Percentiles rank a stretch among this genome's conserved stretches.
These are phyloP conservation scores for Fraxinus velutina DNA, from an alignment of 305 asterid genomes.

Conservation along the genomic window DNA sequence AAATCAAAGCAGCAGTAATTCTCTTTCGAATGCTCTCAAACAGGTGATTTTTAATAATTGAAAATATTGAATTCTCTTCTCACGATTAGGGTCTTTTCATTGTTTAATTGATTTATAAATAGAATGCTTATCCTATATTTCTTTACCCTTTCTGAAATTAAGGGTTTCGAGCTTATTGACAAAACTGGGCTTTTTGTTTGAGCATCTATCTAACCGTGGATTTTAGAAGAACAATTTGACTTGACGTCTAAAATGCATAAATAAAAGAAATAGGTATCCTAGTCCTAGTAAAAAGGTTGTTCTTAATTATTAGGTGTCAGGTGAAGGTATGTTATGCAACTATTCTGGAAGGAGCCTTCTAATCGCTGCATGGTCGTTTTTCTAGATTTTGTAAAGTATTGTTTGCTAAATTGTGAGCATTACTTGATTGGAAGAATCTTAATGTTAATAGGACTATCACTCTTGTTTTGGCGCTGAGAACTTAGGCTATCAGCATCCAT, in stretches of 20 bases:
- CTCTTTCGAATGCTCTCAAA: slow-evolving; percentile 78
- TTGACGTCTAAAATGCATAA: not conserved
- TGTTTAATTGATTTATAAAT: not conserved
- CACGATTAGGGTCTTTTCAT: slow-evolving; percentile 19
- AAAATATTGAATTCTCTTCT: not conserved
- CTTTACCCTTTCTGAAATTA: not conserved
- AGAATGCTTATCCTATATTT: not conserved
- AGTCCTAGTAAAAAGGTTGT: not conserved
- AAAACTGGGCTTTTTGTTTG: not conserved
- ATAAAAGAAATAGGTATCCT: not conserved
- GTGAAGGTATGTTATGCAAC: not conserved
- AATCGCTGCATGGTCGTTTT: not conserved
- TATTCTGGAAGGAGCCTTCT: not conserved
- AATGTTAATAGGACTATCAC: not conserved
- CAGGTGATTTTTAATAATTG: slow-evolving; percentile 40
- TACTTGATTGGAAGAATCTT: not conserved
- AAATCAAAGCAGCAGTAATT: slow-evolving; percentile 56
- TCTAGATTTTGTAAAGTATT: not conserved
- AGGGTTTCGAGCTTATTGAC: not conserved
- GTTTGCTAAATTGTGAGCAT: not conserved
- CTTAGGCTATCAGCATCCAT: not conserved
- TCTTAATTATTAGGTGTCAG: not conserved
- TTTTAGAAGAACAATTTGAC: not conserved
- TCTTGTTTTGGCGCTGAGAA: not conserved
- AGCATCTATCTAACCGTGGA: not conserved